A percentile compares a stretch with the other conserved stretches of the same genome.
Evolutionary conservation across 2,329 filamentous ascomycete species (phyloP).

Genomic region (Emericellopsis atlantica): DNA sequence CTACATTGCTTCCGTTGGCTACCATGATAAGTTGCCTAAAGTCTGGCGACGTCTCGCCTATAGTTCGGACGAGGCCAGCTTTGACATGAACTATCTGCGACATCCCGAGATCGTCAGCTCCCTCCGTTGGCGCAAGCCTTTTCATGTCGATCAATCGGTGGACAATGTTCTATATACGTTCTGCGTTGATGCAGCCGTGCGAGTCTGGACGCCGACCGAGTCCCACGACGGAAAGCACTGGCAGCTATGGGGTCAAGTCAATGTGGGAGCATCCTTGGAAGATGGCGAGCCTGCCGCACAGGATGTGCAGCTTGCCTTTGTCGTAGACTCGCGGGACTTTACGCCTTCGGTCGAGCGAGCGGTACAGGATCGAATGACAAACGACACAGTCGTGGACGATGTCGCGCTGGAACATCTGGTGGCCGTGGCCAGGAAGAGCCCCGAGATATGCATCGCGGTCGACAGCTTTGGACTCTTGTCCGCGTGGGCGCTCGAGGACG

Average conservation of each 20-base stretch:
- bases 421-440: constrained; percentile 70
- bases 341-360: constrained; percentile 64
- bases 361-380: constrained; percentile 45
- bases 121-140: constrained; percentile 74
- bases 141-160: constrained; percentile 62
- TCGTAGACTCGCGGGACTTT: constrained; percentile 75
- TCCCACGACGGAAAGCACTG: constrained; percentile 58
- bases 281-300: constrained; percentile 9
- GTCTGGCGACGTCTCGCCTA: constrained; percentile 85
- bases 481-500: constrained; percentile 83
- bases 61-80: constrained; percentile 68
- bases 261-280: constrained; percentile 61
- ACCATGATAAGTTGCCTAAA: constrained; percentile 74
- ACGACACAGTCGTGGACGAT: constrained; percentile 47
- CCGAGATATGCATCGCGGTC: constrained; percentile 77
- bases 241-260: constrained; percentile 68
- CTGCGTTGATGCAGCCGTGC: constrained; percentile 66
- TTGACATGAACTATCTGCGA: constrained; percentile 83
- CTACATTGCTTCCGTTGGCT: constrained; percentile 70
- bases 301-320: constrained; percentile 42
- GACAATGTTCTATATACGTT: constrained; percentile 87
- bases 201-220: constrained; percentile 74
- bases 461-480: constrained; percentile 81
- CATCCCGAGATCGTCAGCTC: constrained; percentile 73
- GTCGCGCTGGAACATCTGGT: constrained; percentile 74